Evolutionary conservation across 768 basidiomycete species (phyloP).

Genomic region (Russula sp.): DNA sequence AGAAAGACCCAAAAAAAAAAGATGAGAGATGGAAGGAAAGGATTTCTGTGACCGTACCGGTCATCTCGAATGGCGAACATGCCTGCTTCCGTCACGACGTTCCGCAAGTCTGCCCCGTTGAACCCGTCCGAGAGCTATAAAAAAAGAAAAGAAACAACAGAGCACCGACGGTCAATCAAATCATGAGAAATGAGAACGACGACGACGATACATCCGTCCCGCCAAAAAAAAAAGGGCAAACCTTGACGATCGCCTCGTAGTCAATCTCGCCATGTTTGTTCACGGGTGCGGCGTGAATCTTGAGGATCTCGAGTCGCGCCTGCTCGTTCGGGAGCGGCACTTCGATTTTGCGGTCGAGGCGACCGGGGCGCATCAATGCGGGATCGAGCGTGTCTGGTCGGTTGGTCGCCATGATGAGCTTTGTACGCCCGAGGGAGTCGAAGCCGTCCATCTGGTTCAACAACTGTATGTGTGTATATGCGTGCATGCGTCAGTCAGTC

Average conservation of each 20-base stretch:
- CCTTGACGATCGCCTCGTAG: conserved; percentile 97
- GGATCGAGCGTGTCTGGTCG: conserved; percentile 97
- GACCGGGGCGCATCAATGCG: conserved; percentile 90
- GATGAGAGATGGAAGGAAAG: neutral
- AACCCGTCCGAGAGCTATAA: conserved; percentile 77
- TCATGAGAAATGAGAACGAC: too few relatives aligned
- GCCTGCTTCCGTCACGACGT: conserved; percentile 91
- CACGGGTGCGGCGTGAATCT: conserved; percentile 91
- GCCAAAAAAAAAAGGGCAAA: conserved; percentile 25
- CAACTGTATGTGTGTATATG: conserved; percentile 41
- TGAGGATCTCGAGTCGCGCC: conserved; percentile 90
- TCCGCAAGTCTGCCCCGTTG: conserved; percentile 94
- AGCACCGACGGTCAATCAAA: too few relatives aligned
- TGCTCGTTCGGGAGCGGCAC: conserved; percentile 97
- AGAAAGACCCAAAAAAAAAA: neutral
- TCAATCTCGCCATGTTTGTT: conserved; percentile 95
- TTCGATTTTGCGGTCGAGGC: conserved; percentile 96
- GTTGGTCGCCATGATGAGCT: conserved; percentile 99
- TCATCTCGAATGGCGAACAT: conserved; percentile 99
- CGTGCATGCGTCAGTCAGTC: neutral
- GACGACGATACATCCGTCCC: neutral
- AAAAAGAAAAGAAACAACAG: neutral
- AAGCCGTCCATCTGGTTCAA: conserved; percentile 99
- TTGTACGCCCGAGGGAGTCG: conserved; percentile 90
- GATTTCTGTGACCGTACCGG: conserved; percentile 39